These are phyloP conservation scores for Przewalskia tangutica DNA, from an alignment of 257 asterid genomes.

Conservation along the genomic window DNA sequence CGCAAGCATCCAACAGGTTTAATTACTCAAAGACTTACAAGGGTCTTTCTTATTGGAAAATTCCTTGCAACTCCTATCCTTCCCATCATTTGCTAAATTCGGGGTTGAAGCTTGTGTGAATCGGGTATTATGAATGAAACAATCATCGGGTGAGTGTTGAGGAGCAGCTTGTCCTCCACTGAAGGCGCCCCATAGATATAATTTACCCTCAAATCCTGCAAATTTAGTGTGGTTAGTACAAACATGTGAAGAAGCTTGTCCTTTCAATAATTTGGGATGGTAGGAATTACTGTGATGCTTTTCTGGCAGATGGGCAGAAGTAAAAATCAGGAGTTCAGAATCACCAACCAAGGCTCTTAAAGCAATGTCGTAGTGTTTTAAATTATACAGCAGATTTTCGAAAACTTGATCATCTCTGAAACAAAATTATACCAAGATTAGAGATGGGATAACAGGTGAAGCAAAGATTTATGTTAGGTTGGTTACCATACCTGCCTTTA, in stretches of 20 bases:
- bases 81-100: constrained; percentile 21
- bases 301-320: constrained; percentile 40
- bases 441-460: background rate
- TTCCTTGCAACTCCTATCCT: constrained; percentile 15
- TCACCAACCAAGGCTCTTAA: constrained; percentile 30
- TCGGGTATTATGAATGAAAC: constrained; percentile 12
- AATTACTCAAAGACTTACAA: constrained; percentile 26
- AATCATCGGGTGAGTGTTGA: constrained; percentile 17
- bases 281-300: constrained; percentile 36
- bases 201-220: constrained; percentile 44
- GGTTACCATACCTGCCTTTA: constrained; percentile 1
- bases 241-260: background rate
- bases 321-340: constrained; percentile 42
- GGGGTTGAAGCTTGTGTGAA: constrained; percentile 17
- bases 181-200: constrained; percentile 53
- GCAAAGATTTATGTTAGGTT: background rate
- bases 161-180: constrained; percentile 21
- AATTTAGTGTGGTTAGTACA: constrained; percentile 8
- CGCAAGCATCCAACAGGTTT: background rate
- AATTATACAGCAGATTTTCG: constrained; percentile 28
- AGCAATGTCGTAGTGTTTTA: constrained; percentile 24
- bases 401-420: constrained; percentile 40
- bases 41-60: constrained; percentile 20
- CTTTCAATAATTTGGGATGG: background rate
- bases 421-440: background rate